Evolutionary conservation across 163 green algal genomes (phyloP), one percentile per base, ranked within the genome.

Genomic region (Coccomyxa subellipsoidea): DNA sequence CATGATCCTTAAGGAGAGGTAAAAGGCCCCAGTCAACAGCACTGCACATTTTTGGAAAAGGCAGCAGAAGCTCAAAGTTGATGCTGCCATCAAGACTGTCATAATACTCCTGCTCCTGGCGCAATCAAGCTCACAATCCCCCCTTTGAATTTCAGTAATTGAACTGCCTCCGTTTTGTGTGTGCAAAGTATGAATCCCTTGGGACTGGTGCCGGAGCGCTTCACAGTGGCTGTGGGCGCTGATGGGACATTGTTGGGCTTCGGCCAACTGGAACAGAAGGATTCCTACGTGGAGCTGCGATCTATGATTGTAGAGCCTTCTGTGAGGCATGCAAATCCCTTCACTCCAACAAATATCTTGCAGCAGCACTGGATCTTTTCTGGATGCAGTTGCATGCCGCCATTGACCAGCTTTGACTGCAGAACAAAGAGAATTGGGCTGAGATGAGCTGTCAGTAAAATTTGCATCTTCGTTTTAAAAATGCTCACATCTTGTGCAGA

Each of bases 181-280:
- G 18, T 35, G 32, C 54, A 72, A 32, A 81, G 80, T 2, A 84
- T 80, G 80, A 79, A 84, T 38, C 80, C 80, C 3, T 40, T 84
- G 40, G 54, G 80, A 69, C 73, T 80, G 0, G 71, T 71, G 54
- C 77, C 83, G 38, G 81, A 79, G 70, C 83, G 81, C 83, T 82
- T 84, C 71, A 53, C 83, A 38, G 76, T 82, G 54, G 82, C 82
- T 21, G 73, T 36, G 27, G 18, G 36, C 6, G 34, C 34, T 31
- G 59, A 54, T 38, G 59, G 59, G 6, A 47, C 12, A 7, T 5
- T 82, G 0, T 23, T 54, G 54, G 78, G 54, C 0, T 77, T 82
- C 53, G 78, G 78, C 25, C 78, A 82, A 36, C 54, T 82, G 35
- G 59, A 40, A 18, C 59, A 34, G 3, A 69, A 77, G 66, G 78